A percentile compares a stretch with the other conserved stretches of the same genome.
Conservation (phyloP, 192 early-diverging fungal genomes). For the Powellomyces hirtus region DNA sequence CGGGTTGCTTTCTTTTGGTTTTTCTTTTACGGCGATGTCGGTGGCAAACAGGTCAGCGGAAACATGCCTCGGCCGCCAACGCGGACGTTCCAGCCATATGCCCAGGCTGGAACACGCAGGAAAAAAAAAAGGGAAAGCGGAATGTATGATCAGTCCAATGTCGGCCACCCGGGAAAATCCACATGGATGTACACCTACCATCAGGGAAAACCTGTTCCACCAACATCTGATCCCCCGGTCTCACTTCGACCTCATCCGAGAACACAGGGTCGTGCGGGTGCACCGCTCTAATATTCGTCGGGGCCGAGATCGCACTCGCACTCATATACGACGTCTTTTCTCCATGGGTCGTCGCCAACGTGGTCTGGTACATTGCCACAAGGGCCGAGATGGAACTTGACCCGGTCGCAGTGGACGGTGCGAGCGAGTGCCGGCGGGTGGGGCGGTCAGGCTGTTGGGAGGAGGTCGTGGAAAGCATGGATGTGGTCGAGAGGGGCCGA, state of each 20-base stretch:
- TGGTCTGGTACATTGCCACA: slow-evolving; percentile 3
- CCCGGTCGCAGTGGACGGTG: neutral
- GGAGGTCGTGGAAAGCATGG: too few species aligned
- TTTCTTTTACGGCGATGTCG: too few species aligned
- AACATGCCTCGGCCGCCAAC: slow-evolving; percentile 10
- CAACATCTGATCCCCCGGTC: slow-evolving; percentile 8
- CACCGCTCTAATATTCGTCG: neutral
- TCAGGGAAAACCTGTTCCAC: slow-evolving; percentile 20
- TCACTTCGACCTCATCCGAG: slow-evolving; percentile 13
- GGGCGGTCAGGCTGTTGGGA: neutral
- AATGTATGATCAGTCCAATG: neutral
- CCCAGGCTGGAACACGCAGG: slow-evolving; percentile 18
- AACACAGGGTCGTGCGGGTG: slow-evolving; percentile 10
- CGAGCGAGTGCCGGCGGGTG: neutral
- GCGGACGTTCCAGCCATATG: slow-evolving; percentile 22
- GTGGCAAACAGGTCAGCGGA: too few species aligned
- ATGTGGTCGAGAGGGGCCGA: too few species aligned
- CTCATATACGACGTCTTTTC: too few species aligned
- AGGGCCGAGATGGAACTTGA: neutral
- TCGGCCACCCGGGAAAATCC: neutral
- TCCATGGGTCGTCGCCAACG: too few species aligned
- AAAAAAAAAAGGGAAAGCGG: neutral
- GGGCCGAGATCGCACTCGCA: too few species aligned
- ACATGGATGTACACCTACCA: slow-evolving; percentile 21
- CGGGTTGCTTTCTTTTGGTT: too few species aligned